These are phyloP conservation scores for Wickerhamia fluorescens DNA, from an alignment of 805 yeast genomes.

Conservation along the genomic window DNA sequence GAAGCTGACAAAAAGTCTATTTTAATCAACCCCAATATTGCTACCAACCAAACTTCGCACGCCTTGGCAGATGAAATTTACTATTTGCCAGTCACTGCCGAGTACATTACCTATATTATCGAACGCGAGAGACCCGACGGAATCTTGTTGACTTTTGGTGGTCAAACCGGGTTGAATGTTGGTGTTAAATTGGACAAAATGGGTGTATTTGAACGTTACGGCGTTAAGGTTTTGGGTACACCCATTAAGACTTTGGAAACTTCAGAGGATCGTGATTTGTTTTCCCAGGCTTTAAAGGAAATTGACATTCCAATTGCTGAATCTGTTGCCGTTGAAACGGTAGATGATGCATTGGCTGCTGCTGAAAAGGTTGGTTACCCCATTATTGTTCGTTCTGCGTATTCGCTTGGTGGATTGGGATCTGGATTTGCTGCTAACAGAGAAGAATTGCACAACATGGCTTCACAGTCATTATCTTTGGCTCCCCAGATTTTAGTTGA, in stretches of 20 bases:
- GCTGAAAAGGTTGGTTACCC: slow-evolving; percentile 89
- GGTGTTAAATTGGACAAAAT: slow-evolving; percentile 92
- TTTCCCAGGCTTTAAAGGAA: slow-evolving; percentile 91
- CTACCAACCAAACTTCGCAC: slow-evolving; percentile 94
- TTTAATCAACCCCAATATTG: slow-evolving; percentile 90
- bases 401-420: slow-evolving; percentile 95
- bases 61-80: slow-evolving; percentile 93
- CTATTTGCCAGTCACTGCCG: slow-evolving; percentile 94
- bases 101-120: slow-evolving; percentile 88
- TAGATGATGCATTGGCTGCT: slow-evolving; percentile 89
- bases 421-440: slow-evolving; percentile 91
- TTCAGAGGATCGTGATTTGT: slow-evolving; percentile 95
- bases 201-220: slow-evolving; percentile 88
- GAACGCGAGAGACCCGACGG: slow-evolving; percentile 97
- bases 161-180: slow-evolving; percentile 95
- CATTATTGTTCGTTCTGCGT: slow-evolving; percentile 94
- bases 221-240: slow-evolving; percentile 93
- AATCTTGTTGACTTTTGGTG: slow-evolving; percentile 92
- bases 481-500: slow-evolving; percentile 96
- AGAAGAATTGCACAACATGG: slow-evolving; percentile 76
- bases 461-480: slow-evolving; percentile 81
- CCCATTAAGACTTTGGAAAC: slow-evolving; percentile 94
- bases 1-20: slow-evolving; percentile 85
- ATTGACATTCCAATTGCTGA: slow-evolving; percentile 95
- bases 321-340: slow-evolving; percentile 89